Evolutionary conservation across 2,329 filamentous ascomycete genomes (phyloP), one percentile per base, ranked within the genome.

Genomic region (Samsoniella hepiali): DNA sequence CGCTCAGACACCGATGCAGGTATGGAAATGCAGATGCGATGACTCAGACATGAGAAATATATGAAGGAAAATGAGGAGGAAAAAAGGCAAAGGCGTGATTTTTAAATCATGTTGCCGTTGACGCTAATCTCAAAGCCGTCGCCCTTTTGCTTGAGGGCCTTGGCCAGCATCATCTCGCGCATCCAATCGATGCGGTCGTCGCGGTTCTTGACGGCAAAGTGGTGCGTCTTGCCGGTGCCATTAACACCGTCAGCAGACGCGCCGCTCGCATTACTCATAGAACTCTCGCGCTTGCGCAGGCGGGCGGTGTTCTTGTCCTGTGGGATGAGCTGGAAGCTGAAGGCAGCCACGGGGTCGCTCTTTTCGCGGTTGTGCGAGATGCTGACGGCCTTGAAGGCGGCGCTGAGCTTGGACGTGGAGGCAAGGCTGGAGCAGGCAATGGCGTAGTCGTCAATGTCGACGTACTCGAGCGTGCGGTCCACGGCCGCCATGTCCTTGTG

Each of bases 161-260:
- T 95, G 61, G 91, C 91, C 53, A 96, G 85, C 91, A 96, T 96
- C 65, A 96, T 79, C 82, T 96, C 91, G 62, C 91, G 84, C 91
- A 96, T 96, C 95, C 95, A 99, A 74, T 97, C 94, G 71, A 98
- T 97, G 66, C 94, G 85, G 73, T 97, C 91, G 72, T 97, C 91
- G 15, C 93, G 85, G 70, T 83, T 87, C 77, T 89, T 90, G 69
- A 97, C 94, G 0, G 94, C 91, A 74, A 98, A 98, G 74, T 98
- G 92, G 72, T 98, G 94, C 51, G 91, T 90, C 82, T 97, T 97
- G 70, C 86, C 87, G 11, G 84, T 87, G 63, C 84, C 85, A 65
- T 88, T 87, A 66, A 77, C 78, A 32, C 81, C 80, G 44, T 82
- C 82, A 38, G 72, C 69, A 38, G 75, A 73, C 63, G 70, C 65